Conservation (phyloP, 768 basidiomycete genomes). For the Rhizopogon roseolus region DNA sequence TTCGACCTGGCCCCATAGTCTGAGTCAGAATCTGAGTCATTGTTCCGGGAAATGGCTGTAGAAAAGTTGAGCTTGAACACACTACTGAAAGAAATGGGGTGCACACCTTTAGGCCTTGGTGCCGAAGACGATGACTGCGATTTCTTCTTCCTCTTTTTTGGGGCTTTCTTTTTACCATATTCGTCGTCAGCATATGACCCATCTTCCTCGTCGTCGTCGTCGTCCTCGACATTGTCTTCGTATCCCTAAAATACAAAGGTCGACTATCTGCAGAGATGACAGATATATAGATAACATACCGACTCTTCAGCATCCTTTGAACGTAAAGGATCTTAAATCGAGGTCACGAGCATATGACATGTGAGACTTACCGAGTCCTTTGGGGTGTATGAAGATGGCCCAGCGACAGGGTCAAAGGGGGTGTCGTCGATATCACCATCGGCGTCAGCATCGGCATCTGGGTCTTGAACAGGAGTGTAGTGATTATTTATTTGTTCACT, state of each 20-base stretch:
- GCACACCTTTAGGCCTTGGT: slow-evolving; percentile 55
- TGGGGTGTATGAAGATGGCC: slow-evolving; percentile 39
- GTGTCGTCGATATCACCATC: slow-evolving; percentile 36
- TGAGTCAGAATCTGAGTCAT: slow-evolving; percentile 71
- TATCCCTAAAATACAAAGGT: slow-evolving; percentile 54
- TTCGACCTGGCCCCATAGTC: slow-evolving; percentile 84
- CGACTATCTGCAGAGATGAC: slow-evolving; percentile 13
- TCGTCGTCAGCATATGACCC: slow-evolving; percentile 77
- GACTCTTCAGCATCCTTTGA: slow-evolving; percentile 28
- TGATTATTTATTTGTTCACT: slow-evolving; percentile 24
- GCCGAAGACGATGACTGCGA: slow-evolving; percentile 34
- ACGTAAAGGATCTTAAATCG: background rate
- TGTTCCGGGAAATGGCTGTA: background rate
- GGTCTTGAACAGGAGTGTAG: slow-evolving; percentile 32
- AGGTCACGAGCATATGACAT: slow-evolving; percentile 9
- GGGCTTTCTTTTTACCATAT: slow-evolving; percentile 64
- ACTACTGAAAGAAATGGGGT: slow-evolving; percentile 4
- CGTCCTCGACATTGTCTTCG: slow-evolving; percentile 41
- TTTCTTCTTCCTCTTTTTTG: slow-evolving; percentile 64
- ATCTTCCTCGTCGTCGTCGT: slow-evolving; percentile 60
- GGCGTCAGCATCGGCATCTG: slow-evolving; percentile 37
- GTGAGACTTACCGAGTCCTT: slow-evolving; percentile 55
- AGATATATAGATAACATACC: slow-evolving; percentile 16
- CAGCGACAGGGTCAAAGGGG: slow-evolving; percentile 32
- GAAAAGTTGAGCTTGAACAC: background rate